Base-by-base conservation (phyloP, 1,284 basidiomycete genomes). In the Boletus holoroseus region DNA sequence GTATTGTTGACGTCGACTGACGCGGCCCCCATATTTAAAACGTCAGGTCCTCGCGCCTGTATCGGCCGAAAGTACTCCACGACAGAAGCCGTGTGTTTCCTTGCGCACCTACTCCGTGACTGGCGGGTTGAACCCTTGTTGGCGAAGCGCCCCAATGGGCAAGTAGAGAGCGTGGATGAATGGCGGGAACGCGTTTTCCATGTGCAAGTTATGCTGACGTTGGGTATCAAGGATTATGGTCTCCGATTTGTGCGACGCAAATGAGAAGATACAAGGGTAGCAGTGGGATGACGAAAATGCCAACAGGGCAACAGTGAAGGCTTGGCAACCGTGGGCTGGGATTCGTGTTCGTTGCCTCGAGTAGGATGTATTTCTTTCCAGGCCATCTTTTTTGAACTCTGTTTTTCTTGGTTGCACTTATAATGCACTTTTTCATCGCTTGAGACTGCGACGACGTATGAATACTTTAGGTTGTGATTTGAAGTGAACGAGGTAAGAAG, bases 101-200 rank as follows among this genome's bases (percentile, higher is more conserved):
- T 45, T 11, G 40, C 44, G 6, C 26, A 45, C n/a, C 18, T 45
- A 11, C 41, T 45, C 7, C 41, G 44, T 20, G 26, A 45, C 24
- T 45, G 44, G 44, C 44, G 24, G 24, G 26, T 44, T 16, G 40
- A 44, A 43, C 43, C 43, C 11, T 9, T 18, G 22, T 18, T 42
- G 22, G 37, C 12, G 12, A 24, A 4, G 7, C 43, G n/a, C 24
- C 18, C 13, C 8, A 26, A 9, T 8, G 40, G 44, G 3, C n/a
- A 7, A 15, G 5, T 44, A n/a, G 44, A 45, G 40, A 45, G 5
- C 16, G 26, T 20, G 41, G 41, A 27, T 11, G 44, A 45, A 45
- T 45, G 44, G 41, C 26, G 41, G 8, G 16, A 45, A n/a, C 44
- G 41, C 20, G 26, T 45, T 45, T 45, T 45, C 44, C 44, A 45